Conservation (phyloP, 108 stramenopile genomes). For the Cyclotella atomus region DNA sequence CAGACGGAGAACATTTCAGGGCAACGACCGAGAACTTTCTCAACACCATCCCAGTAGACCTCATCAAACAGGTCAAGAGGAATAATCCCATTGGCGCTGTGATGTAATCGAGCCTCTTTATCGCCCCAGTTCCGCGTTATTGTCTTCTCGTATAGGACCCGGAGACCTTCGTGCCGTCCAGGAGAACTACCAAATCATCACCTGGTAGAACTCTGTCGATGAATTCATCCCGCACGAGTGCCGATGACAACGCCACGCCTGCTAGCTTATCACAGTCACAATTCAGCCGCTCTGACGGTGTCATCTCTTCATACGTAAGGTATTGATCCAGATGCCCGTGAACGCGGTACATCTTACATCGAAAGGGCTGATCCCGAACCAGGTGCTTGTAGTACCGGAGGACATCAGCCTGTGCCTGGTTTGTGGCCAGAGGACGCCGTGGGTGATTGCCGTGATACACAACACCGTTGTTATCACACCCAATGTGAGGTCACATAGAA, state of each 20-base stretch:
- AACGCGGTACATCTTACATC: not conserved
- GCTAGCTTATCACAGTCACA: not conserved
- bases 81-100: not conserved
- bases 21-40: not conserved
- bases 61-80: not conserved
- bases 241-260: not conserved
- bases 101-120: not conserved
- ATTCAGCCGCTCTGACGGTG: not conserved
- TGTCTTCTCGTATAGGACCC: not conserved
- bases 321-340: not conserved
- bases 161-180: not conserved
- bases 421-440: not conserved
- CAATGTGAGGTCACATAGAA: not conserved
- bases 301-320: not conserved
- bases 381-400: not conserved
- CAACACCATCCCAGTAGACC: not conserved
- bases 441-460: conserved; percentile 4
- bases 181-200: not conserved
- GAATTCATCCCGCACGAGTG: not conserved
- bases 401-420: not conserved
- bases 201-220: not conserved
- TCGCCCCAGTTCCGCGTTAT: not conserved
- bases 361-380: not conserved
- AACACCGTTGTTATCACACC: not conserved
- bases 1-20: not conserved